Percentiles rank a stretch among this genome's conserved stretches.
These are phyloP conservation scores for Petunia axillaris DNA, from an alignment of 257 asterid species.

Conservation along the genomic window DNA sequence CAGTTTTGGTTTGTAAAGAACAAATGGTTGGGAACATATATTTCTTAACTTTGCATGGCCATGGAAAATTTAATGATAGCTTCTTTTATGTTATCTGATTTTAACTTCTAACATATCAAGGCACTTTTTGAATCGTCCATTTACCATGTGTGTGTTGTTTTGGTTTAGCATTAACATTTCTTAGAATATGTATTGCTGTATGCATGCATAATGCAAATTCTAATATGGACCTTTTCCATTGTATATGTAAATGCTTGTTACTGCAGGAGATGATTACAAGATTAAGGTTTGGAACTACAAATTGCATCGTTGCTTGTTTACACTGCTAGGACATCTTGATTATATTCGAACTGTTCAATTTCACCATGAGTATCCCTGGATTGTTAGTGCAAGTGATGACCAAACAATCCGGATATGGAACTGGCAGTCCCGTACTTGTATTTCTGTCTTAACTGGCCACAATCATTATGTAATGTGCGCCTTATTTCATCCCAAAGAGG, in stretches of 20 bases:
- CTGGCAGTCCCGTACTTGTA: conserved; percentile 97
- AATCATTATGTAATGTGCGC: conserved; percentile 99
- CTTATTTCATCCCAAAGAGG: conserved; percentile 93
- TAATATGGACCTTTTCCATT: not conserved
- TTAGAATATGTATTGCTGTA: not conserved
- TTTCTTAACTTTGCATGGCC: conserved; percentile 7
- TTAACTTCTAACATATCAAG: not conserved
- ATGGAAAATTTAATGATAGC: not conserved
- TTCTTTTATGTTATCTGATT: not conserved
- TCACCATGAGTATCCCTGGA: conserved; percentile 99
- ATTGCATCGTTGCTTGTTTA: conserved; percentile 90
- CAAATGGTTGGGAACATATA: not conserved
- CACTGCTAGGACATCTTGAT: conserved; percentile 98
- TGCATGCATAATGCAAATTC: not conserved
- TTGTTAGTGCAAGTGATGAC: conserved; percentile 95
- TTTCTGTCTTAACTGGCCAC: conserved; percentile 96
- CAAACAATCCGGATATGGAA: conserved; percentile 99
- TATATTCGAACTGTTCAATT: conserved; percentile 94
- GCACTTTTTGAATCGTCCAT: not conserved
- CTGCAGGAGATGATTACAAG: conserved; percentile 97
- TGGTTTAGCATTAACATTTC: not conserved
- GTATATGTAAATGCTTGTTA: conserved; percentile 20
- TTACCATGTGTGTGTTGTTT: not conserved
- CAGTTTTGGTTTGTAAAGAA: not conserved
- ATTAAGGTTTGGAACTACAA: conserved; percentile 98